Evolutionary conservation across 2,329 filamentous ascomycete genomes (phyloP), one percentile per base, ranked within the genome.

Genomic region (Xylariaceae sp.): DNA sequence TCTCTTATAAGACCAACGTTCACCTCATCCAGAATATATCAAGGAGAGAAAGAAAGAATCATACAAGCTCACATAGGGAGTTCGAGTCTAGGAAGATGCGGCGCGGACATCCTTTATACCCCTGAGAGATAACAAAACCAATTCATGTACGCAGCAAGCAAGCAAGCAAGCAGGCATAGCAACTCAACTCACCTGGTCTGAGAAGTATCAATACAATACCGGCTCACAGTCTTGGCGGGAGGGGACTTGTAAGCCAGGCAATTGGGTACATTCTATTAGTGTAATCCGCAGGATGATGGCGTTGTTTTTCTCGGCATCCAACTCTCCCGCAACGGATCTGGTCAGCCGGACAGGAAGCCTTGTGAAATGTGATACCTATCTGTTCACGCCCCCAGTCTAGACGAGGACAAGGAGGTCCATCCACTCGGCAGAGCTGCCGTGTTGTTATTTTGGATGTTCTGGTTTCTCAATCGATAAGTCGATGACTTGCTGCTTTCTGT

Each of bases 311-410:
- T 45, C 13, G 41, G 41, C 41, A 45, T n/a, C 73, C 71, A 70
- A 72, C 74, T 75, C 72, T 76, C 72, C 75, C 74, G 73, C 67
- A 66, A 77, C 79, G 80, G 80, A 80, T 77, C 79, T 79, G 80
- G 73, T 72, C 73, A 75, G 77, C 80, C 79, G 79, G 78, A 71
- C 73, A 73, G 61, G 23, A 69, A 67, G 64, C 61, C 62, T 65
- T 67, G 63, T 65, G 64, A 57, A 58, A 65, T 62, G 54, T 50
- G 63, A 65, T 67, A 65, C 64, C 11, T 41, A 41, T 30, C 5
- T 30, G 23, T 10, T 41, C 37, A 41, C 1, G 8, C 37, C 11
- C 35, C 37, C 8, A 11, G 11, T 41, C 9, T 41, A 41, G 37
- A 30, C 23, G 23, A 30, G 23, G 23, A 30, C 1, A 0, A 5